Evolutionary conservation across 768 basidiomycete genomes (phyloP).

Genomic region (Suillus discolor): DNA sequence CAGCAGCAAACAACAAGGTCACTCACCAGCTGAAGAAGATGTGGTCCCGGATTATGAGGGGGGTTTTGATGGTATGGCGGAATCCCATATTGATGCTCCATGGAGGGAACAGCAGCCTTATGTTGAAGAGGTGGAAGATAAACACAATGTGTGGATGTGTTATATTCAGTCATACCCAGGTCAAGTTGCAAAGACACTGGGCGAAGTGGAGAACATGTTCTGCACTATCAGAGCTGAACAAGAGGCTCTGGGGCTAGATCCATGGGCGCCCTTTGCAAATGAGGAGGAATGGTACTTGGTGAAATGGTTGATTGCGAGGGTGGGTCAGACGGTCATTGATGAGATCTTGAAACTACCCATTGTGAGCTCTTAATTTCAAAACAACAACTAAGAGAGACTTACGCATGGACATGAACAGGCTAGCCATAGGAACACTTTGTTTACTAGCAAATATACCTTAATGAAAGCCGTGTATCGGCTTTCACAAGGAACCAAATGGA

Average conservation of each 20-base stretch:
- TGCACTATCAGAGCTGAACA: slow-evolving; percentile 7
- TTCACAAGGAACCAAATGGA: slow-evolving; percentile 17
- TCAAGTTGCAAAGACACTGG: neutral
- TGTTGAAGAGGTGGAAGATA: slow-evolving; percentile 1
- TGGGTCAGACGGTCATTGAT: slow-evolving; percentile 22
- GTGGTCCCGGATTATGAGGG: neutral
- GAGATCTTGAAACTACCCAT: slow-evolving; percentile 23
- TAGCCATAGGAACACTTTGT: neutral
- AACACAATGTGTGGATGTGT: neutral
- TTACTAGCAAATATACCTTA: slow-evolving; percentile 1
- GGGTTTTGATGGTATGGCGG: neutral
- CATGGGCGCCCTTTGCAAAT: slow-evolving; percentile 14
- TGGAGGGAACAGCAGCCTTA: neutral
- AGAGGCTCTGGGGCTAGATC: neutral
- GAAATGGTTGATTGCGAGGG: slow-evolving; percentile 21
- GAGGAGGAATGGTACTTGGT: slow-evolving; percentile 22
- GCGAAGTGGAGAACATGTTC: slow-evolving; percentile 9
- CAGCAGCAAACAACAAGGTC: neutral
- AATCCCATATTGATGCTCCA: neutral
- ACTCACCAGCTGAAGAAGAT: too few species aligned
- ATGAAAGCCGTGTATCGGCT: slow-evolving; percentile 12
- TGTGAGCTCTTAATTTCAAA: too few species aligned
- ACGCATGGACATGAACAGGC: neutral
- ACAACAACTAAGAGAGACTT: neutral
- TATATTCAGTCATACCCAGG: slow-evolving; percentile 6